Evolutionary conservation across 345 rosid species (phyloP).

Genomic region (Arabidopsis thaliana): DNA sequence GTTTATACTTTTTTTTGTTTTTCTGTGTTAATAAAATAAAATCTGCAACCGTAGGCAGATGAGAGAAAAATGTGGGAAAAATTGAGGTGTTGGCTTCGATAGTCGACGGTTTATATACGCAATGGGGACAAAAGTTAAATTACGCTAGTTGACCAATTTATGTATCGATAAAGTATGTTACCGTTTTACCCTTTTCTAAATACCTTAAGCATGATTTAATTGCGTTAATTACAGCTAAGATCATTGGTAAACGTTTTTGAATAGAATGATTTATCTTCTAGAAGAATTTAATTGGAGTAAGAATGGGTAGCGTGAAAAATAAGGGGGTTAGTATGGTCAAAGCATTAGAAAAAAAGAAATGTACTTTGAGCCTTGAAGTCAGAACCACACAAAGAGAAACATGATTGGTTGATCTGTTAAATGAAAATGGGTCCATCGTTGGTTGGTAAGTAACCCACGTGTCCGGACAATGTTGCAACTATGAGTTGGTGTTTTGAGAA

Average conservation of each 20-base stretch:
- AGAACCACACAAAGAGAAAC: constrained; percentile 40
- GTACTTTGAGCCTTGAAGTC: constrained; percentile 21
- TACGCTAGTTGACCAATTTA: constrained; percentile 16
- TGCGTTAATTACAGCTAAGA: not conserved
- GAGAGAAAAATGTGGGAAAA: constrained; percentile 29
- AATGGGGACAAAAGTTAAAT: constrained; percentile 5
- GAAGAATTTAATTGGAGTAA: not conserved
- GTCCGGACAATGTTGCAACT: constrained; percentile 34
- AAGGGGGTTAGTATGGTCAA: constrained; percentile 26
- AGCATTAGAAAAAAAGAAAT: not conserved
- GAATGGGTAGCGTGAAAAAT: not conserved
- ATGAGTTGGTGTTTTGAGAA: constrained; percentile 34
- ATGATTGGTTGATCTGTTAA: constrained; percentile 39
- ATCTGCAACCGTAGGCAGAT: constrained; percentile 38
- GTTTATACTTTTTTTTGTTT: not conserved
- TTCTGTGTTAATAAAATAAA: not conserved
- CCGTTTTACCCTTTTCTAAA: constrained; percentile 24
- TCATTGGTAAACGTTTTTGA: not conserved
- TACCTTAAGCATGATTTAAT: not conserved
- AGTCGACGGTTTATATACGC: constrained; percentile 41
- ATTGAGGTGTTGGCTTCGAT: constrained; percentile 8
- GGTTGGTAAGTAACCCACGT: constrained; percentile 41
- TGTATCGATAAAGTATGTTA: not conserved
- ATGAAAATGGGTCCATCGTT: constrained; percentile 34
- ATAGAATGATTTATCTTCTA: not conserved